Evolutionary conservation across 495 filamentous ascomycete genomes (phyloP).

Genomic region (Platismatia glauca): DNA sequence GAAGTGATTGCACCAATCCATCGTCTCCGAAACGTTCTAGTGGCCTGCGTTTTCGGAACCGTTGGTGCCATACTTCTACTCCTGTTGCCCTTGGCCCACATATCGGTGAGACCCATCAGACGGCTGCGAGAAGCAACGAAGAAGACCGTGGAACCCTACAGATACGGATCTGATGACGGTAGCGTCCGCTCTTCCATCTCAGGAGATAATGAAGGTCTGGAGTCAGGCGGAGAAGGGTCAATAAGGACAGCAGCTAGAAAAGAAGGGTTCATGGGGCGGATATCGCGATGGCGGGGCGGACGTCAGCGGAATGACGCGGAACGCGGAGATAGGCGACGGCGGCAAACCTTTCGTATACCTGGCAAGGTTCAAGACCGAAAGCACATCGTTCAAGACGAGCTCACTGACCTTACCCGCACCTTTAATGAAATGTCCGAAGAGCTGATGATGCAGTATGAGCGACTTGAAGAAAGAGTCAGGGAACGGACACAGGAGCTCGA

Average conservation of each 20-base stretch:
- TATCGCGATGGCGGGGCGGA: slow-evolving; percentile 27
- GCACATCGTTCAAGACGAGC: slow-evolving; percentile 71
- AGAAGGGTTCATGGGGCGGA: slow-evolving; percentile 34
- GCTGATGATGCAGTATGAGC: slow-evolving; percentile 72
- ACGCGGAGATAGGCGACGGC: slow-evolving; percentile 34
- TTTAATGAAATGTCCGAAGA: slow-evolving; percentile 96
- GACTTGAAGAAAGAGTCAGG: slow-evolving; percentile 72
- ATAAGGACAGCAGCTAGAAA: slow-evolving; percentile 29
- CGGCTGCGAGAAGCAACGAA: slow-evolving; percentile 68
- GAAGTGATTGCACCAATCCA: slow-evolving; percentile 72
- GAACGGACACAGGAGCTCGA: slow-evolving; percentile 78
- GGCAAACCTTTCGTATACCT: slow-evolving; percentile 69
- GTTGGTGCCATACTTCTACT: slow-evolving; percentile 58
- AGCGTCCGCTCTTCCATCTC: slow-evolving; percentile 33
- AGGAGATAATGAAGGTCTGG: slow-evolving; percentile 29
- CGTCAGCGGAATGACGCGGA: slow-evolving; percentile 14
- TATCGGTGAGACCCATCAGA: slow-evolving; percentile 69
- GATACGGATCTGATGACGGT: slow-evolving; percentile 20
- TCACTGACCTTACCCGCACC: slow-evolving; percentile 75
- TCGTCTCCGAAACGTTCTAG: slow-evolving; percentile 62
- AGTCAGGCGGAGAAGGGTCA: slow-evolving; percentile 15
- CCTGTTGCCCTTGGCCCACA: slow-evolving; percentile 67
- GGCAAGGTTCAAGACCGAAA: slow-evolving; percentile 67
- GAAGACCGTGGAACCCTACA: slow-evolving; percentile 59
- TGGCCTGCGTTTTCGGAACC: slow-evolving; percentile 79